Base-by-base conservation (phyloP, 352 stramenopile species). In the Phytophthora ramorum region DNA sequence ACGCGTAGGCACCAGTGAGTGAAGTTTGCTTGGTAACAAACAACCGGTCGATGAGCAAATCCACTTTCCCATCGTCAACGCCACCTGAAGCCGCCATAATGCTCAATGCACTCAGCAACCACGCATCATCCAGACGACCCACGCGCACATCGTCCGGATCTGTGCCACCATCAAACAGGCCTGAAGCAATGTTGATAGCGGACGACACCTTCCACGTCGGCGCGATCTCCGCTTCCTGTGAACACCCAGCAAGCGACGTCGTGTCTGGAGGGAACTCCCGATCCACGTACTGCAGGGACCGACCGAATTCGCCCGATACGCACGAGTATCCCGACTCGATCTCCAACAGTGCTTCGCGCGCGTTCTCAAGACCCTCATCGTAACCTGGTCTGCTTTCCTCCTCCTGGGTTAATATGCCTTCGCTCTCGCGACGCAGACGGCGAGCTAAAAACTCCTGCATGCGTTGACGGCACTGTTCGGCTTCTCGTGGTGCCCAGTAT, bases 11-110 rank as follows among this genome's bases (percentile, higher is more conserved):
- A 6, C 93, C 93, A 0, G 91, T 96, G 65, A 97, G 83, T 26
- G 92, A 97, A 16, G 90, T 96, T 32, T 95, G 79, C 66, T 97
- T 97, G 40, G 80, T 91, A 28, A 98, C 69, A 46, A 98, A 98
- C 24, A 98, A 74, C 41, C 85, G 76, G 57, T 94, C 87, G 63
- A 98, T 94, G 28, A 97, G 79, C 17, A 73, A 59, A 69, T 97
- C 91, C 10, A 98, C 86, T 34, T 94, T 88, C 41, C 90, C 92
- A 63, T 97, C 87, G 66, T 94, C 92, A 10, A 97, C 80, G 10
- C 87, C 85, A 14, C 87, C 91, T 1, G 92, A 96, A 6, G 93
- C 93, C 5, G 92, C 90, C 44, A 98, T 75, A 69, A 98, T 98
- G 45, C 78, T 91, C 54, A 98, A 72, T 4, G 93, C 93, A 59